Percentiles rank a stretch among this genome's conserved stretches.
Evolutionary conservation across 2,329 filamentous ascomycete genomes (phyloP).

Genomic region (Microsporum ferrugineum): DNA sequence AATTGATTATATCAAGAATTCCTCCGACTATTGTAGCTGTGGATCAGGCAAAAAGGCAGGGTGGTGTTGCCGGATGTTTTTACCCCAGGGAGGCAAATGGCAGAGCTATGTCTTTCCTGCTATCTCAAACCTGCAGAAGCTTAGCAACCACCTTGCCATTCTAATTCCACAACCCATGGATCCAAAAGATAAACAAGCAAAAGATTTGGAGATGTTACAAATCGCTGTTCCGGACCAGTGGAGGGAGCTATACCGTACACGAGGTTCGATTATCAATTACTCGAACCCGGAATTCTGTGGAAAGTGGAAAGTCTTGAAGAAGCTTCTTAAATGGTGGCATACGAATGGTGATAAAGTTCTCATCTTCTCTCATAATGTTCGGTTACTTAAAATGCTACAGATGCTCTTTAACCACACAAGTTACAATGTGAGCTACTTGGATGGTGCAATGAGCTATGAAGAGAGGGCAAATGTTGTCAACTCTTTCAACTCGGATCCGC

Average conservation of each 20-base stretch:
- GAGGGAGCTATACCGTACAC: constrained; percentile 59
- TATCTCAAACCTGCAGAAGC: constrained; percentile 70
- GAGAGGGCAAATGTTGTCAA: constrained; percentile 74
- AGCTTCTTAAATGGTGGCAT: constrained; percentile 81
- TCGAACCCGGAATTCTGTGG: constrained; percentile 87
- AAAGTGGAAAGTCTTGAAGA: constrained; percentile 88
- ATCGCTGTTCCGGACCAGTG: constrained; percentile 64
- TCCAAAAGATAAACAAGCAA: constrained; percentile 58
- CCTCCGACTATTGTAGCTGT: constrained; percentile 59
- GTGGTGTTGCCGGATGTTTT: constrained; percentile 60
- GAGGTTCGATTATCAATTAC: constrained; percentile 68
- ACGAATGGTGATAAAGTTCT: constrained; percentile 84
- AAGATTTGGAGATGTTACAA: constrained; percentile 62
- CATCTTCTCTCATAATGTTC: constrained; percentile 86
- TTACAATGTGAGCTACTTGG: constrained; percentile 84
- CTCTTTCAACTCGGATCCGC: constrained; percentile 78
- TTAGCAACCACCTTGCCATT: constrained; percentile 85
- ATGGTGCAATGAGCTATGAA: constrained; percentile 71
- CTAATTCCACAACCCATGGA: constrained; percentile 61
- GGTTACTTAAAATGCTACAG: constrained; percentile 70
- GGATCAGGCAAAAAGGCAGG: constrained; percentile 59
- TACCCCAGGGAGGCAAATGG: constrained; percentile 57
- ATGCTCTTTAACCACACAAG: constrained; percentile 76
- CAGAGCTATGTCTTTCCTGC: constrained; percentile 71
- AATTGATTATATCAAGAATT: constrained; percentile 55